phyloP scores from a whole-genome alignment of 257 asterid genomes.

The Paraleonurus japonicus region DNA sequence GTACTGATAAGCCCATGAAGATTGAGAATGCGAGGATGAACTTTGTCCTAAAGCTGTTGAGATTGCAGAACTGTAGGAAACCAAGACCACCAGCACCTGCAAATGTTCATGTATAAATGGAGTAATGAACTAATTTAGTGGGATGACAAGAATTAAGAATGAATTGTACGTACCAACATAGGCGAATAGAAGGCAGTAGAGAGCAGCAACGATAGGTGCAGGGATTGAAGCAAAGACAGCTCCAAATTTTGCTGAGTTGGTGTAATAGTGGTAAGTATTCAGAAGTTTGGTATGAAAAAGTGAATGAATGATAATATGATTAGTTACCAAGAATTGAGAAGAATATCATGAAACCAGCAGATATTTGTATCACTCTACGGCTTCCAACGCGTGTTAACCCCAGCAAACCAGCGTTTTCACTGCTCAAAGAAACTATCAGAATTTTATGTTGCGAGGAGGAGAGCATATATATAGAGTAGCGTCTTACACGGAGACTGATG shows the following conservation, averaged over 20 bases:
- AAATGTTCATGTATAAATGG: background rate
- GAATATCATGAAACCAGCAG: slow-evolving; percentile 97
- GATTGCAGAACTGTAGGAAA: slow-evolving; percentile 84
- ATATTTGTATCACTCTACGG: slow-evolving; percentile 88
- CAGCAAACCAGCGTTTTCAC: slow-evolving; percentile 92
- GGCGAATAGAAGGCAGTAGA: slow-evolving; percentile 89
- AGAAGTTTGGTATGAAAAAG: background rate
- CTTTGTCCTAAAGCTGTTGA: slow-evolving; percentile 81
- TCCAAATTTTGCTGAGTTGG: slow-evolving; percentile 77
- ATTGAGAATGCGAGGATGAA: slow-evolving; percentile 81
- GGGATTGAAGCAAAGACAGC: slow-evolving; percentile 98
- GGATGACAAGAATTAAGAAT: background rate
- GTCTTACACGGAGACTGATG: slow-evolving; percentile 89
- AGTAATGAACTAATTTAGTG: background rate
- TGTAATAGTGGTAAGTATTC: background rate
- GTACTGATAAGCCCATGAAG: slow-evolving; percentile 91
- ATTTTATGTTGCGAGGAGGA: background rate
- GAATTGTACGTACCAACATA: slow-evolving; percentile 66
- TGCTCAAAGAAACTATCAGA: slow-evolving; percentile 22
- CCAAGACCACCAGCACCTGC: slow-evolving; percentile 88
- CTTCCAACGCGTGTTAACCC: slow-evolving; percentile 90
- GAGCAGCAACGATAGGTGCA: slow-evolving; percentile 83
- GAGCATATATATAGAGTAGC: background rate
- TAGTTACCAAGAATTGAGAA: slow-evolving; percentile 82
- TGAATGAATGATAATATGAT: background rate